phyloP scores from a whole-genome alignment of 1,284 basidiomycete species.

The Papiliotrema flavescens region DNA sequence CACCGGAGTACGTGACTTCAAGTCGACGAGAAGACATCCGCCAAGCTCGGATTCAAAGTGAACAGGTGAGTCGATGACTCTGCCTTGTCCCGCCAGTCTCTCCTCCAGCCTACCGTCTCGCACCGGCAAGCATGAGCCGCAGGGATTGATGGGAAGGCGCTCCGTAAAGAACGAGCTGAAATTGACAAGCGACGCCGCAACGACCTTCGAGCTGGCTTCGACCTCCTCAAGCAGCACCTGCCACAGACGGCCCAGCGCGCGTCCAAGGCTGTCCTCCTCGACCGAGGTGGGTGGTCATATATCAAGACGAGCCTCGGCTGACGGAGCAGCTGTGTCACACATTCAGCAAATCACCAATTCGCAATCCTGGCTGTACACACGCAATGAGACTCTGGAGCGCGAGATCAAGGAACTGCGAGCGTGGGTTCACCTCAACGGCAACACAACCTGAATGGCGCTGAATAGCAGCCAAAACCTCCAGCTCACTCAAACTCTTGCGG shows the following conservation, averaged over 20 bases:
- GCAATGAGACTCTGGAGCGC: constrained; percentile 11
- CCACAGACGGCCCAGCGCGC: constrained; percentile 81
- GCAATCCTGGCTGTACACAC: constrained; percentile 19
- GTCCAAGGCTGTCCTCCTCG: constrained; percentile 79
- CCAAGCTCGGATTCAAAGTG: constrained; percentile 32
- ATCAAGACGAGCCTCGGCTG: neutral
- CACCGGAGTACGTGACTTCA: neutral
- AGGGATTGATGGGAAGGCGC: neutral
- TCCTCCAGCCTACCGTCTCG: neutral
- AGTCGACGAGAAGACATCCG: constrained; percentile 21
- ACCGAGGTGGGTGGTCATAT: constrained; percentile 61
- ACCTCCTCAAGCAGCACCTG: constrained; percentile 75
- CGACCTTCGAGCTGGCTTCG: constrained; percentile 80
- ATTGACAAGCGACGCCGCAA: constrained; percentile 75
- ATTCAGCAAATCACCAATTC: constrained; percentile 27
- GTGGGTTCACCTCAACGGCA: too few relatives aligned
- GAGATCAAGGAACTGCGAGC: constrained; percentile 16
- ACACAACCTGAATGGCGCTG: neutral
- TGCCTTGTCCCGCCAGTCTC: neutral
- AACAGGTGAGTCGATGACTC: constrained; percentile 32
- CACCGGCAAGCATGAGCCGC: neutral
- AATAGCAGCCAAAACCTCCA: constrained; percentile 11
- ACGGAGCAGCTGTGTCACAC: constrained; percentile 25
- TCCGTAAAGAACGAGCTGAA: neutral
- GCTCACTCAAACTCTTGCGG: constrained; percentile 7